A percentile compares a stretch with the other conserved stretches of the same genome.
Conservation (phyloP, 371 early-diverging fungal species). For the Apophysomyces sp. region DNA sequence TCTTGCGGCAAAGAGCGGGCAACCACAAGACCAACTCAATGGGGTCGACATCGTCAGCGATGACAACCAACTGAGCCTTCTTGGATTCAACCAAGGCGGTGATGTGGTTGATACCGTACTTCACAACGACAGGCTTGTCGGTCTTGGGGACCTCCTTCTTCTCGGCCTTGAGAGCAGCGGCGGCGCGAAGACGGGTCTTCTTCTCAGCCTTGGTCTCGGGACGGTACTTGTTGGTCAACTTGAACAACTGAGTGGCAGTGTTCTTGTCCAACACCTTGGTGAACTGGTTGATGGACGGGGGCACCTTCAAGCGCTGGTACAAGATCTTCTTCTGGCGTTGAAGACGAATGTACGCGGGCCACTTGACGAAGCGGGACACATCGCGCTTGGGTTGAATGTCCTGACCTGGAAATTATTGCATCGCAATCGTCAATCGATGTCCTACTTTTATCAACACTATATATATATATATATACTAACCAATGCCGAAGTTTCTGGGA, state of each 20-base stretch:
- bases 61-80: constrained; percentile 98
- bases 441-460: not conserved
- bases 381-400: constrained; percentile 95
- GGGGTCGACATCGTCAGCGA: constrained; percentile 99
- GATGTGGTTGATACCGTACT: constrained; percentile 99
- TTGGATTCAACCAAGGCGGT: constrained; percentile 97
- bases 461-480: constrained; percentile 23
- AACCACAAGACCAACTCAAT: constrained; percentile 99
- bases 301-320: constrained; percentile 98
- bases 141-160: constrained; percentile 87
- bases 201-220: constrained; percentile 98
- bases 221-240: constrained; percentile 97
- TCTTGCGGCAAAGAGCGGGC: constrained; percentile 99
- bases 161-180: constrained; percentile 81
- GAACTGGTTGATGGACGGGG: constrained; percentile 99
- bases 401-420: constrained; percentile 52
- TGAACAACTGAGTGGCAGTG: constrained; percentile 97
- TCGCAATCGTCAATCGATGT: not conserved
- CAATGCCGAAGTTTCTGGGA: constrained; percentile 92
- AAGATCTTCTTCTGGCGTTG: constrained; percentile 98
- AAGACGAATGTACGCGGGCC: constrained; percentile 97
- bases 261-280: constrained; percentile 95
- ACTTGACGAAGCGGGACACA: constrained; percentile 95
- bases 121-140: constrained; percentile 95
- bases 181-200: constrained; percentile 87